Base-by-base conservation (phyloP, 2,329 filamentous ascomycete genomes). In the Tolypocladium tropicale region DNA sequence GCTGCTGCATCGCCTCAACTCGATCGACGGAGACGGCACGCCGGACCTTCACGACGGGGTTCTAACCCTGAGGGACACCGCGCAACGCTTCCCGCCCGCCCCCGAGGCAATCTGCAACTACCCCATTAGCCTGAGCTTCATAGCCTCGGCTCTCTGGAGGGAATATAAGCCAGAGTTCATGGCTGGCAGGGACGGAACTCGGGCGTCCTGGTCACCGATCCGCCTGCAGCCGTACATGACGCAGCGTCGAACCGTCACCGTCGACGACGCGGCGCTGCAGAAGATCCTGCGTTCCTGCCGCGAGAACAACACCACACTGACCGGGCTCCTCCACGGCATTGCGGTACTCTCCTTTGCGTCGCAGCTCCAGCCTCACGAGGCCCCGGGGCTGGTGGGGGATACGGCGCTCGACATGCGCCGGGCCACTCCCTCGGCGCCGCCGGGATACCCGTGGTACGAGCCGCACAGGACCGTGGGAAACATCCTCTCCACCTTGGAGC, bases 241-340 rank as follows among this genome's bases (percentile, higher is more conserved):
- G n/a, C 23, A 16, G 4, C 51, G 16, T 6, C 51, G 34, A 4
- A 30, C 16, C 9, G 6, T 53, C 25, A 14, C 51, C 6, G 6
- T 53, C 34, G 23, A n/a, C 21, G 18, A 30, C 36, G 51, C 21
- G 34, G 2, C 21, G 21, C 36, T 53, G 53, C 49, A 62, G 33
- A 58, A 39, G 9, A 51, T 68, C 9, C 39, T 69, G 2, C 39
- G 37, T 16, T 57, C 58, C 9, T 70, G 67, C 41, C 60, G 67
- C n/a, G 39, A 55, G 21, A 58, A 68, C 43, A 55, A 60, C 14
- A 68, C 67, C 2, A 70, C 67, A 1, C 48, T 70, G 6, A 67
- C 67, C 12, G 66, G 61, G 7, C 58, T 70, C 14, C 52, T 70
- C 18, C 61, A 69, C 23, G 63, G 60, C 12, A 50, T 69, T 3